Percentiles rank a stretch among this genome's conserved stretches.
phyloP scores from a whole-genome alignment of 1,284 basidiomycete genomes.

The Cryptococcus neoformans region DNA sequence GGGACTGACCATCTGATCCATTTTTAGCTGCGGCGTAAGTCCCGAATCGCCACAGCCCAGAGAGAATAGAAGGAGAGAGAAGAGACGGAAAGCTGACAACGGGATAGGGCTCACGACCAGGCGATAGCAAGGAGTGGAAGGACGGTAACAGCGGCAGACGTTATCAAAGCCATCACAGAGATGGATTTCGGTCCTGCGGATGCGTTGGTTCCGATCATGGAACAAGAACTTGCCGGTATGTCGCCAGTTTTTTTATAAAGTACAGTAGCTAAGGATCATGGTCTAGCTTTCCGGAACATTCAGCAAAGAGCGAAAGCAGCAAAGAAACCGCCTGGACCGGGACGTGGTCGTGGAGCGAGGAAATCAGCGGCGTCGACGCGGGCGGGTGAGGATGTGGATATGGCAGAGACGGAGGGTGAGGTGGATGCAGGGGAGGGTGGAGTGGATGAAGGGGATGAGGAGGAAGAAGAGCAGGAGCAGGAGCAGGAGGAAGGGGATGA shows the following conservation, averaged over 20 bases:
- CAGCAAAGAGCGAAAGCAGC: slow-evolving; percentile 25
- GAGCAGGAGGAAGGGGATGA: slow-evolving; percentile 2
- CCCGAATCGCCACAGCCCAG: neutral
- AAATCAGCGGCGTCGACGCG: slow-evolving; percentile 28
- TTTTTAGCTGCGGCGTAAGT: slow-evolving; percentile 62
- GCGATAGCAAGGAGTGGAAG: slow-evolving; percentile 79
- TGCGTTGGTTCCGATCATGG: slow-evolving; percentile 65
- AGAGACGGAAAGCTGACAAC: neutral
- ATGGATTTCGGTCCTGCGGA: slow-evolving; percentile 63
- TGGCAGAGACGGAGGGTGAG: slow-evolving; percentile 10
- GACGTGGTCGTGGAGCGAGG: slow-evolving; percentile 39
- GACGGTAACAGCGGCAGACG: slow-evolving; percentile 80
- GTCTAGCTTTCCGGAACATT: slow-evolving; percentile 33
- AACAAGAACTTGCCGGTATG: slow-evolving; percentile 68
- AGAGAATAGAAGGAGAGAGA: neutral
- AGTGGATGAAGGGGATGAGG: neutral
- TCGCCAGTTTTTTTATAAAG: slow-evolving; percentile 8
- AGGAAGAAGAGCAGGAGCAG: neutral
- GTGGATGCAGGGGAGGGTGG: neutral
- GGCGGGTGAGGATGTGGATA: slow-evolving; percentile 22
- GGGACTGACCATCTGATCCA: slow-evolving; percentile 2
- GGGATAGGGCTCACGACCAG: slow-evolving; percentile 75
- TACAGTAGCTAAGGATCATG: neutral
- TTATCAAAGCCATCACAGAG: slow-evolving; percentile 76
- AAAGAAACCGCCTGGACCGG: slow-evolving; percentile 33